Evolutionary conservation across 1,284 basidiomycete species (phyloP).

Genomic region (Microbotryomycetes sp.): DNA sequence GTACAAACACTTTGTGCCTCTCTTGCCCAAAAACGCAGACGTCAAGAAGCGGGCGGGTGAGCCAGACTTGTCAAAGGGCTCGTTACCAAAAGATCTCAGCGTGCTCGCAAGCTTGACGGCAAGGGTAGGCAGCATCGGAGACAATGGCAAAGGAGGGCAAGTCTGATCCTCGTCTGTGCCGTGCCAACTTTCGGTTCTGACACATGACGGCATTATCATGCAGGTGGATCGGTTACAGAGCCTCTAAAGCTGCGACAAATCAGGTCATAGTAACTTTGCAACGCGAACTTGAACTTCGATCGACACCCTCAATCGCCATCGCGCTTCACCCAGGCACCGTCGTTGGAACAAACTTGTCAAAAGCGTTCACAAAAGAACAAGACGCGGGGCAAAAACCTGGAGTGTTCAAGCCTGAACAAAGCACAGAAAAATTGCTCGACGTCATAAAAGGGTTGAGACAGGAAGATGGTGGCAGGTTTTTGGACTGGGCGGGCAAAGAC

Average conservation of each 20-base stretch:
- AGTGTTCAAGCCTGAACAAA: conserved; percentile 47
- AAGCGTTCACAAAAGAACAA: conserved; percentile 28
- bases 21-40: conserved; percentile 43
- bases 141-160: conserved; percentile 45
- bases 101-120: conserved; percentile 46
- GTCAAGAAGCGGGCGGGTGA: conserved; percentile 30
- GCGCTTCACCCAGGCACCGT: conserved; percentile 38
- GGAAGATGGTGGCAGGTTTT: conserved; percentile 55
- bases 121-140: conserved; percentile 45
- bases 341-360: conserved; percentile 35
- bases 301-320: conserved; percentile 31
- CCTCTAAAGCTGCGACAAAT: conserved; percentile 41
- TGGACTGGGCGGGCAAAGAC: conserved; percentile 36
- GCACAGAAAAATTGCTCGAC: conserved; percentile 52
- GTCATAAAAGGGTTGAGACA: conserved; percentile 48
- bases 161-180: background rate
- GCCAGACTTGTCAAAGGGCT: conserved; percentile 41
- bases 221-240: conserved; percentile 36
- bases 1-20: conserved; percentile 48
- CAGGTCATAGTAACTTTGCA: conserved; percentile 38
- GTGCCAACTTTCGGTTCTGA: too few relatives aligned
- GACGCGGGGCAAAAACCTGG: conserved; percentile 31
- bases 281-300: conserved; percentile 31
- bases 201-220: too few relatives aligned
- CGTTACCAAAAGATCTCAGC: conserved; percentile 38